Evolutionary conservation across 768 basidiomycete genomes (phyloP), one percentile per base, ranked within the genome.

Genomic region (Tricholoma sp.): DNA sequence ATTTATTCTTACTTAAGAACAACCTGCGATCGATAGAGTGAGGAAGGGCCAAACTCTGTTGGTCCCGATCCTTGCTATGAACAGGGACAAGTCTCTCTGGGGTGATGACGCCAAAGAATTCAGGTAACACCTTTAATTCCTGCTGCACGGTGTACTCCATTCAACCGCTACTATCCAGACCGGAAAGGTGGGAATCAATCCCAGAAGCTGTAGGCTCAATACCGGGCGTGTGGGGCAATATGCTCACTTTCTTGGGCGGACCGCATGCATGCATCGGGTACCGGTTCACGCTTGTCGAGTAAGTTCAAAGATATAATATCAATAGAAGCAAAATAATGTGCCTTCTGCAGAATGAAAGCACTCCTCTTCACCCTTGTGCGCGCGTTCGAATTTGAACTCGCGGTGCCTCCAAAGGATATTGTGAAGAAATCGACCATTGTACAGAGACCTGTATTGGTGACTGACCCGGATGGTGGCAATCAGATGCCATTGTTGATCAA

Each of bases 261-360:
- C 82, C 84, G 7, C 76, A 78, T 18, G 77, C 83, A 0, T 89
- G 86, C 59, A 86, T 88, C 34, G 85, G 85, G 0, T 87, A 81
- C 64, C 78, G 82, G 2, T 88, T 88, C 65, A 74, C 86, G 11
- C 67, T 87, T 22, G 68, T 77, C 27, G 81, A 81, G 81, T 81
- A 50, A 57, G 79, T 70, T 16, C n/a, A 3, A 3, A 18, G 35
- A 7, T 31, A 11, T 5, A 11, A 34, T 10, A 14, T 35, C 32
- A 18, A 11, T 24, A 24, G 12, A 4, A 46, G 45, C 4, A 4
- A 24, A 46, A 2, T 46, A 22, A 46, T 41, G 18, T 12, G 5
- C 27, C 18, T n/a, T 31, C 27, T 10, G 9, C 29, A 74, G 73
- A 57, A 68, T 65, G 63, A 77, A 77, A 56, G 73, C 70, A 3